Evolutionary conservation across 1,284 basidiomycete genomes (phyloP).

Genomic region (Chiua sp.): DNA sequence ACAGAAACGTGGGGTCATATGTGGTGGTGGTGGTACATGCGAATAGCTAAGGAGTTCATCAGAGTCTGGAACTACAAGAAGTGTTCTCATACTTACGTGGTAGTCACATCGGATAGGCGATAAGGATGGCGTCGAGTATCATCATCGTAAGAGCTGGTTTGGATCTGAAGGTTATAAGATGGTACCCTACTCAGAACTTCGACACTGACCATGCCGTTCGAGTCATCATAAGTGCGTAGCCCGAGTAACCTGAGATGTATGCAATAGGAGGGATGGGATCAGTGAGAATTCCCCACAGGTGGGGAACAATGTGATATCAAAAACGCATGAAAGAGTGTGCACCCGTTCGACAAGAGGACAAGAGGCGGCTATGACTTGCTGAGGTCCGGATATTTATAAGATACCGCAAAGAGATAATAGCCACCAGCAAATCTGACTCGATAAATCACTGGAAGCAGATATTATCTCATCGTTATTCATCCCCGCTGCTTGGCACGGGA

Average conservation of each 20-base stretch:
- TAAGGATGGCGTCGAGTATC: constrained; percentile 1
- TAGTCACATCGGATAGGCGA: neutral
- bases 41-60: constrained; percentile 18
- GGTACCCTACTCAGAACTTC: neutral
- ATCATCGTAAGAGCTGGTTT: constrained; percentile 13
- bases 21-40: neutral
- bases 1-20: constrained; percentile 1
- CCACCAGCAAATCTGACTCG: constrained; percentile 14
- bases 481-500: constrained; percentile 21
- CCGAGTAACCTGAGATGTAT: neutral
- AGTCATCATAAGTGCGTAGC: constrained; percentile 15
- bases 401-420: constrained; percentile 17
- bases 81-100: constrained; percentile 13
- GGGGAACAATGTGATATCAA: constrained; percentile 16
- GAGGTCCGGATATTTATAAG: constrained; percentile 28
- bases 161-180: constrained; percentile 3
- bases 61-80: neutral
- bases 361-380: constrained; percentile 1
- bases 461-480: constrained; percentile 22
- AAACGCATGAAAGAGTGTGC: constrained; percentile 13
- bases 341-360: constrained; percentile 3
- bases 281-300: constrained; percentile 11
- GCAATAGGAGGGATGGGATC: neutral
- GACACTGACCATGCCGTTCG: constrained; percentile 14
- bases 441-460: constrained; percentile 13